Evolutionary conservation across 2,329 filamentous ascomycete genomes (phyloP), one percentile per base, ranked within the genome.

Genomic region (Trichoderma sp.): DNA sequence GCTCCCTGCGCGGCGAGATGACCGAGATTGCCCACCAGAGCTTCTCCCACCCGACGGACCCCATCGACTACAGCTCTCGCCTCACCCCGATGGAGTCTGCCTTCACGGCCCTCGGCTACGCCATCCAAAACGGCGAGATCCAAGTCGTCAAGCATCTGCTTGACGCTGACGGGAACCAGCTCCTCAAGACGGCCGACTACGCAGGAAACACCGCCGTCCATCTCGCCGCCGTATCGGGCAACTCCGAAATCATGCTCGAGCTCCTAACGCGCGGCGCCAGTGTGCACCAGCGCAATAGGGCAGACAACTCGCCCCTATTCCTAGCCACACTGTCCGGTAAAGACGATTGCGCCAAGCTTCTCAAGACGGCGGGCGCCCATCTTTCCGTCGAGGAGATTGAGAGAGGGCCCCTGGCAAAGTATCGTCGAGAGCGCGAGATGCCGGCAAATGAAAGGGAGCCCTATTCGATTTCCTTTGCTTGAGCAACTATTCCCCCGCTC

Each of bases 1-100:
- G 85, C 28, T 92, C 91, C 13, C 84, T 97, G 26, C 88, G 93
- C 60, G 94, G 94, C 56, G 94, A 97, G 81, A 87, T 97, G 80
- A 97, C 93, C 13, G 92, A 94, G 79, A 86, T 88, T 66, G 85
- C 88, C 8, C 83, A 86, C 55, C 91, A 91, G 14, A 88, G 90
- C 70, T 96, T 96, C 80, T 87, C 90, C 46, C 93, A 95, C 76
- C 92, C 91, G 0, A 84, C 87, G 30, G 87, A 84, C 54, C 84
- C 79, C 43, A 76, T 84, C 56, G 83, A 83, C 68, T 76, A 78
- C 61, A 79, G 81, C 37, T 77, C 79, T 32, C 81, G 79, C 59
- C 79, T 87, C 39, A 83, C 83, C 1, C 73, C 80, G 3, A 77
- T 79, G 70, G 85, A 89, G 71, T 87, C 90, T 52, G 90, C 88